phyloP scores from a whole-genome alignment of 1,284 basidiomycete genomes.

The Neonothopanus nambi region DNA sequence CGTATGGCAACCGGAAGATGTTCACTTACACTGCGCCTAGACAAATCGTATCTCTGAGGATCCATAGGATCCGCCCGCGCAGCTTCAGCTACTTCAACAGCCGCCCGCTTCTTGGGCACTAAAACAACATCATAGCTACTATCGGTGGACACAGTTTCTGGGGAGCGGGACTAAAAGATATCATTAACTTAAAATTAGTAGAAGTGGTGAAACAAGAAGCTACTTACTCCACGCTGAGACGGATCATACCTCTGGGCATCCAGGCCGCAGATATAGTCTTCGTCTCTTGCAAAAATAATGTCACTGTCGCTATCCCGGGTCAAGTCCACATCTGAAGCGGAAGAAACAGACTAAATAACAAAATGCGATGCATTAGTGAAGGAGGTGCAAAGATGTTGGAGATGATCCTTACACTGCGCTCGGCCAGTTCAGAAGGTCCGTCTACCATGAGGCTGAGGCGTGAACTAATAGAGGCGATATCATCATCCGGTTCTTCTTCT shows the following conservation, averaged over 20 bases:
- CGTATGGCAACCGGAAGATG: slow-evolving; percentile 1
- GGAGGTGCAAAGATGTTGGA: not conserved
- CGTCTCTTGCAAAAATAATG: not conserved
- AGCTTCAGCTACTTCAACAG: not conserved
- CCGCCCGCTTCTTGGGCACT: not conserved
- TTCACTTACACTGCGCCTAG: not conserved
- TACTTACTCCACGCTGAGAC: slow-evolving; percentile 2
- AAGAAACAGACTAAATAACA: not conserved
- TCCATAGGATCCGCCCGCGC: slow-evolving; percentile 2
- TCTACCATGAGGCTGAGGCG: too few species aligned
- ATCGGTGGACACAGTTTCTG: not conserved
- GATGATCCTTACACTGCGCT: not conserved
- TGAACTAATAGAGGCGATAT: too few species aligned
- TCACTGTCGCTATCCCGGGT: not conserved
- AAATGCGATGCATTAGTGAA: not conserved
- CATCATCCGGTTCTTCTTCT: too few species aligned
- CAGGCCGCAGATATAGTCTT: not conserved
- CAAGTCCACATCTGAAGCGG: not conserved
- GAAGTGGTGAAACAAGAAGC: not conserved
- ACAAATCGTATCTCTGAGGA: slow-evolving; percentile 5
- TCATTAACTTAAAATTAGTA: too few species aligned
- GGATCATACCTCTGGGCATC: slow-evolving; percentile 3
- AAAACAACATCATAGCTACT: not conserved
- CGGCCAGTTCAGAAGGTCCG: too few species aligned
- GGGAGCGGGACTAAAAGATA: slow-evolving; percentile 1